Conservation (phyloP, 106 monocot genomes). For the Ottelia alismoides region DNA sequence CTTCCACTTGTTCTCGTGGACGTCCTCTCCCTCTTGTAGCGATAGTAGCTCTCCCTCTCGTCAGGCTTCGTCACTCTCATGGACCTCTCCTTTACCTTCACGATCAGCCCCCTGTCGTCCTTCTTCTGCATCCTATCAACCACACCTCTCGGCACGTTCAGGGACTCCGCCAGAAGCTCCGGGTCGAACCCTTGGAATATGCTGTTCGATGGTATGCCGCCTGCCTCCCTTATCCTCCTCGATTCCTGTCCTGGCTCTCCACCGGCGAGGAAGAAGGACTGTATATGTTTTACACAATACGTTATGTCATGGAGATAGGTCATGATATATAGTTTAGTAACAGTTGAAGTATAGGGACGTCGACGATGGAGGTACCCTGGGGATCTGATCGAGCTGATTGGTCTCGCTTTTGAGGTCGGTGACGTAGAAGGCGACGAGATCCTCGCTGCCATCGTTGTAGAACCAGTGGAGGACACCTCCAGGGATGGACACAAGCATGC, state of each 20-base stretch:
- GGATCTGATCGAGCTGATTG: no score
- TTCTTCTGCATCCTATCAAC: neutral
- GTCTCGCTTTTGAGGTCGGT: no score
- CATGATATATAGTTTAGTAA: neutral
- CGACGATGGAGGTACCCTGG: neutral
- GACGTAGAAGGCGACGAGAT: no score
- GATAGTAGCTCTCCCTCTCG: no score
- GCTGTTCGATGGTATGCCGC: neutral
- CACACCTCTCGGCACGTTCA: neutral
- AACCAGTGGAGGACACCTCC: no score
- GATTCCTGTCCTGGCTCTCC: neutral
- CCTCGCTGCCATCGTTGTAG: no score
- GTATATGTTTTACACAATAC: no score
- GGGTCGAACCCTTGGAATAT: neutral
- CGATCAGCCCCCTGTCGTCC: neutral
- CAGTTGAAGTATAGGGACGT: neutral
- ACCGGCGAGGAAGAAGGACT: conserved; percentile 2
- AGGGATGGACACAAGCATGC: no score
- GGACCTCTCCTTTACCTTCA: neutral
- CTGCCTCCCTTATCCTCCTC: neutral
- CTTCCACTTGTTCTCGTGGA: neutral
- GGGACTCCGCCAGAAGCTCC: neutral
- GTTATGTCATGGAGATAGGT: neutral
- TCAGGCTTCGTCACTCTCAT: neutral
- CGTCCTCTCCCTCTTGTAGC: neutral